A percentile compares a stretch with the other conserved stretches of the same genome.
Conservation (phyloP, 2,329 filamentous ascomycete species). For the Ophiostoma fasciatum region DNA sequence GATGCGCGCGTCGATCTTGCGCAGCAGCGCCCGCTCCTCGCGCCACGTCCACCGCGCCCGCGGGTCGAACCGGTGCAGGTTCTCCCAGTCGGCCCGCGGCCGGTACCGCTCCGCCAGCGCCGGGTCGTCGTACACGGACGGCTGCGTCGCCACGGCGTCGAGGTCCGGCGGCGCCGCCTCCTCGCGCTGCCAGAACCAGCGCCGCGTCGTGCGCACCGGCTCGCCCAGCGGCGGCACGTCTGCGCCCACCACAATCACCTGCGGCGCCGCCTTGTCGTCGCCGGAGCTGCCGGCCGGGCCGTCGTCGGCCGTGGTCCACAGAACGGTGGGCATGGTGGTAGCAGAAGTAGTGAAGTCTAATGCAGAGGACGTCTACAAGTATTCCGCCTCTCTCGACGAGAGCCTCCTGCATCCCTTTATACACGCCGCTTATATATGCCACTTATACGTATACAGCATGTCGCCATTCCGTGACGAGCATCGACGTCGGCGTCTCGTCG, state of each 20-base stretch:
- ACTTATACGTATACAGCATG: too few species aligned
- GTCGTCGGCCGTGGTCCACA: constrained; percentile 3
- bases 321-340: constrained; percentile 2
- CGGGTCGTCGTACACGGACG: constrained; percentile 24
- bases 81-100: constrained; percentile 21
- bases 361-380: too few species aligned
- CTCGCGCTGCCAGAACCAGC: constrained; percentile 22
- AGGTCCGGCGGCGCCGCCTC: constrained; percentile 14
- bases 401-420: too few species aligned
- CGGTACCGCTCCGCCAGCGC: constrained; percentile 20
- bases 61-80: constrained; percentile 31
- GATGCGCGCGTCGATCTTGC: too few species aligned
- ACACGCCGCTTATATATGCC: too few species aligned
- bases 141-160: constrained; percentile 21
- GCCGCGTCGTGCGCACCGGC: constrained; percentile 13
- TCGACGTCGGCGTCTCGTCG: too few species aligned
- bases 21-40: too few species aligned
- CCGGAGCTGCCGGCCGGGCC: constrained; percentile 2
- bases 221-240: constrained; percentile 17
- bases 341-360: too few species aligned
- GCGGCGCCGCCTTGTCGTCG: constrained; percentile 4
- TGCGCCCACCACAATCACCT: neutral
- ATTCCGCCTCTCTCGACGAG: too few species aligned
- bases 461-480: too few species aligned
- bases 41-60: constrained; percentile 25